These are phyloP conservation scores for Gyromitra esculenta DNA, from an alignment of 2,329 filamentous ascomycete genomes.

Conservation along the genomic window DNA sequence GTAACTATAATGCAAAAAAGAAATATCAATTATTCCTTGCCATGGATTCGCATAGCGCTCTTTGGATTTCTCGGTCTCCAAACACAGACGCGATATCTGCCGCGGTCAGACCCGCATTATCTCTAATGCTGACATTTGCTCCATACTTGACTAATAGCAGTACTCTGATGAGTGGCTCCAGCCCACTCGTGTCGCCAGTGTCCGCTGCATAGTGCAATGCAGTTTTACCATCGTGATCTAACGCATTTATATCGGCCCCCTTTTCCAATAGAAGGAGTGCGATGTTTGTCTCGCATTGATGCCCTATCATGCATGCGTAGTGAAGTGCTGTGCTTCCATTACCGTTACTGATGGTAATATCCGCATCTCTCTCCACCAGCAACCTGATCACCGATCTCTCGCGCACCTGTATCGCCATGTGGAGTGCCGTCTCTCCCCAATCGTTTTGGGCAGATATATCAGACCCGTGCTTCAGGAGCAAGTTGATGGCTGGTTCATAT, in stretches of 20 bases:
- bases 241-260: constrained; percentile 15
- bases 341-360: neutral
- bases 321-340: constrained; percentile 8
- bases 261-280: constrained; percentile 1
- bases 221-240: constrained; percentile 4
- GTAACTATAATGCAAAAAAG: neutral
- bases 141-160: constrained; percentile 5
- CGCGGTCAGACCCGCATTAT: constrained; percentile 1
- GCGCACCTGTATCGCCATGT: constrained; percentile 9
- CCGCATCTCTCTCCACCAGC: neutral
- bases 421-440: constrained; percentile 17
- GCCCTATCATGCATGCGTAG: neutral
- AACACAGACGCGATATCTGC: constrained; percentile 3
- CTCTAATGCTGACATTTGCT: constrained; percentile 7
- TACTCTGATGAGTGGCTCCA: neutral
- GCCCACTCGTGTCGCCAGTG: neutral
- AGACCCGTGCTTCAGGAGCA: constrained; percentile 22
- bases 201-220: constrained; percentile 6
- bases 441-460: constrained; percentile 22
- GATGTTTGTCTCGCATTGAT: constrained; percentile 1
- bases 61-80: neutral
- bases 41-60: constrained; percentile 4
- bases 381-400: neutral
- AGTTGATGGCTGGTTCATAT: constrained; percentile 1
- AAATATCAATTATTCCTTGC: neutral